A percentile compares a stretch with the other conserved stretches of the same genome.
Evolutionary conservation across 2,329 filamentous ascomycete species (phyloP).

Genomic region (Diplodia intermedia): DNA sequence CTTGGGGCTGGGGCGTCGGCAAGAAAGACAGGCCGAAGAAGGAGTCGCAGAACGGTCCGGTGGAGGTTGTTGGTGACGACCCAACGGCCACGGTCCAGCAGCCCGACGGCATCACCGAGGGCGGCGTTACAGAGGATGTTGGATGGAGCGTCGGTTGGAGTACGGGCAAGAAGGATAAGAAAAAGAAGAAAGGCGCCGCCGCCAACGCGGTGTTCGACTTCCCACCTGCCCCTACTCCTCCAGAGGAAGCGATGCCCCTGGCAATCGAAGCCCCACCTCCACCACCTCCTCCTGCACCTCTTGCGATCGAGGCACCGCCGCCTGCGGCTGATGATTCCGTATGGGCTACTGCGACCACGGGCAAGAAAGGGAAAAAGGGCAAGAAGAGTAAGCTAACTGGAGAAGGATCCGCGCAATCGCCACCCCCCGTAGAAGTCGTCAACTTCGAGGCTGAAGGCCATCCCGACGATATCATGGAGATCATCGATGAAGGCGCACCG

Average conservation of each 20-base stretch:
- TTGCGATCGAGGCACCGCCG: conserved; percentile 30
- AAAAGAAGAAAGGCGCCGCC: conserved; percentile 32
- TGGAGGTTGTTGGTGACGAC: conserved; percentile 32
- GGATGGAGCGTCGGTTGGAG: conserved; percentile 21
- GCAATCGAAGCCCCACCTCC: conserved; percentile 13
- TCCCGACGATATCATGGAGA: conserved; percentile 28
- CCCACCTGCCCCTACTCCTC: conserved; percentile 28
- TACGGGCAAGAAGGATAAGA: conserved; percentile 31
- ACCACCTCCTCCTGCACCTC: conserved; percentile 14
- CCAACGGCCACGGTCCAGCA: conserved; percentile 22
- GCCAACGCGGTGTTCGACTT: conserved; percentile 17
- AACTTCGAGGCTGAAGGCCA: conserved; percentile 12
- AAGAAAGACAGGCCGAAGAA: conserved; percentile 42
- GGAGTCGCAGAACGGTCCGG: conserved; percentile 33
- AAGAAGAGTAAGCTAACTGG: conserved; percentile 26
- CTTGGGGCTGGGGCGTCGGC: conserved; percentile 34
- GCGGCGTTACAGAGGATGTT: conserved; percentile 12
- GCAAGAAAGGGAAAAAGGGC: conserved; percentile 30
- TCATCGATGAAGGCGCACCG: conserved; percentile 24
- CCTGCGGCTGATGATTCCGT: conserved; percentile 13
- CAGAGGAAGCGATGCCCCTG: conserved; percentile 12
- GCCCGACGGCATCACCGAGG: conserved; percentile 29
- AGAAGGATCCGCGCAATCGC: conserved; percentile 12
- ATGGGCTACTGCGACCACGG: conserved; percentile 9
- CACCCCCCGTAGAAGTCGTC: conserved; percentile 14